Base-by-base conservation (phyloP, 495 filamentous ascomycete genomes). In the Chlorociboria aeruginascens region DNA sequence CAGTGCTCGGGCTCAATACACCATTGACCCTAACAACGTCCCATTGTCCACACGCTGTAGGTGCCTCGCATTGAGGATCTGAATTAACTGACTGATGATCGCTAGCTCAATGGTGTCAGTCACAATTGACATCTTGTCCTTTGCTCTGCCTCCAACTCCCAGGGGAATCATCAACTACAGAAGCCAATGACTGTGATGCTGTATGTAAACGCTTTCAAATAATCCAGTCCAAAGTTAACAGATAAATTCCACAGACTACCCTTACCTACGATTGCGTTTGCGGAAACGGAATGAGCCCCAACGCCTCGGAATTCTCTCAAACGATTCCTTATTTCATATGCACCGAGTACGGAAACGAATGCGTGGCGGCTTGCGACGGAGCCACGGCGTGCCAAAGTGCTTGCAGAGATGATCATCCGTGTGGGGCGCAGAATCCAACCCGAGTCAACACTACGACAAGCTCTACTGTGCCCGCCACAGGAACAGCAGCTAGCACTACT, bases 271-370 rank as follows among this genome's bases (percentile, higher is more conserved):
- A 64, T 52, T 95, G 89, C 58, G 64, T 87, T 57, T 95, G 89
- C 71, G 72, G 68, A 59, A 83, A 90, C 67, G 73, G 76, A 55
- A 56, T 68, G 51, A 63, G 72, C 33, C 89, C 89, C 52, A 93
- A 94, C 61, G 64, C 84, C 17, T 76, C 83, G 54, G 73, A 94
- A 61, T 95, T 85, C 73, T 84, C 84, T 16, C 75, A 84, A 59
- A 95, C 89, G 6, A 74, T 95, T 29, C 86, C 89, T 7, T 95
- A 83, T 74, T 89, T 79, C 67, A 69, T 82, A 52, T 95, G 89
- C 74, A 77, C 74, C 11, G 73, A 83, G 61, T 75, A 73, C 64
- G 80, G 77, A 55, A 79, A 68, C 60, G 69, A 89, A 54, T 95
- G 87, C 59, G 82, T 84, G 3, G 56, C 52, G 7, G 64, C 53